Base-by-base conservation (phyloP, 352 stramenopile species). In the Pythium dissimile region DNA sequence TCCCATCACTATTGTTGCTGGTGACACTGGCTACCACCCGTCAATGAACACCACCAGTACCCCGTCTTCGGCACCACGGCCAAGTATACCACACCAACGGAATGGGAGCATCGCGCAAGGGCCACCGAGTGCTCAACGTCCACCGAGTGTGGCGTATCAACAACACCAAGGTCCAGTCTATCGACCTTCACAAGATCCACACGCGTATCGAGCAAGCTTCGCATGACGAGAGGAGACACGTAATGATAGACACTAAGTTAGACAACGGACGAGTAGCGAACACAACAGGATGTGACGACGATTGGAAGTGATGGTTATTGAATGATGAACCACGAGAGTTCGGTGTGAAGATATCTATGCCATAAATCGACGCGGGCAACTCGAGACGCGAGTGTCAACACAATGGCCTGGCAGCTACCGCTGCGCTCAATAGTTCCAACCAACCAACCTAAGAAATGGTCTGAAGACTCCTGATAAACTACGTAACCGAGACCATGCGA, bases 141-240 rank as follows among this genome's bases (percentile, higher is more conserved):
- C 54, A 60, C 61, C 61, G 24, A 68, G 61, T 30, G 34, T 62
- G 48, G 61, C 54, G 54, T 68, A 68, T 37, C 61, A 64, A 53
- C 38, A 61, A 18, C 50, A 62, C 18, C 51, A 34, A 6, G 35
- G 20, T 27, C 24, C 46, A 16, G 41, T 44, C 9, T 64, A 68
- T 43, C 54, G 51, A 32, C 54, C 61, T 13, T 61, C 61, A 30
- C 51, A 60, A 56, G 53, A 68, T 32, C 53, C 47, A 12, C 54
- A 53, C 30, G 39, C 52, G 28, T 60, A 59, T 52, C 50, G 59
- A 58, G 59, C 50, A 51, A 66, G 59, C 53, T 66, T 66, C 52
- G 59, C 59, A 30, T 66, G 59, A 57, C 35, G 20, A 44, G 38
- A 39, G 8, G 15, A 32, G 5, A 16, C 3, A 41, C 34, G 12